phyloP scores from a whole-genome alignment of 2,329 filamentous ascomycete genomes.

The Karstenula rhodostoma region DNA sequence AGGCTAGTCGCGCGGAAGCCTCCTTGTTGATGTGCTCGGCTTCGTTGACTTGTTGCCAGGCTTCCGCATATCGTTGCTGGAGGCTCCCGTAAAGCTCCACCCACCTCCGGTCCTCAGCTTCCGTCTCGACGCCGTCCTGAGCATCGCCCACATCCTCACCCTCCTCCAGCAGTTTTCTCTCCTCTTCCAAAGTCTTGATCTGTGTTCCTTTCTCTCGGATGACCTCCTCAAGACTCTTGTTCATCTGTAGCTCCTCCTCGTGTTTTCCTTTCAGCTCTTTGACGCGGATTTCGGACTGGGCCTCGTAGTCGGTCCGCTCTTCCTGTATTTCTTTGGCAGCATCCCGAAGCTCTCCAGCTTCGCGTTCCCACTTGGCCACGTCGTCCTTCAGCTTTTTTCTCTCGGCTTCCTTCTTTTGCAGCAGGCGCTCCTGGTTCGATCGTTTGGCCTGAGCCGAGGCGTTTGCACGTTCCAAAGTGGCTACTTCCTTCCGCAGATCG shows the following conservation, averaged over 20 bases:
- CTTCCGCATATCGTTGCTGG: slow-evolving; percentile 57
- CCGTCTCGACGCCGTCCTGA: slow-evolving; percentile 50
- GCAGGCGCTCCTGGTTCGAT: slow-evolving; percentile 75
- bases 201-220: slow-evolving; percentile 74
- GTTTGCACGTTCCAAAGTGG: slow-evolving; percentile 81
- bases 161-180: slow-evolving; percentile 63
- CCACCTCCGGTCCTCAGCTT: slow-evolving; percentile 62
- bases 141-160: slow-evolving; percentile 53
- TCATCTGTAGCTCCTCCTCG: slow-evolving; percentile 53
- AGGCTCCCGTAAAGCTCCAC: slow-evolving; percentile 62
- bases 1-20: slow-evolving; percentile 53
- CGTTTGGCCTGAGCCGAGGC: slow-evolving; percentile 80
- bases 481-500: slow-evolving; percentile 81
- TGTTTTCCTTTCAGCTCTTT: slow-evolving; percentile 52
- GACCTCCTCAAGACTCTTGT: slow-evolving; percentile 74
- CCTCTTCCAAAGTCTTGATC: slow-evolving; percentile 77
- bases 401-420: slow-evolving; percentile 74
- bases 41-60: slow-evolving; percentile 44
- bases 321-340: slow-evolving; percentile 60
- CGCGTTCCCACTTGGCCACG: slow-evolving; percentile 72
- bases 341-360: slow-evolving; percentile 63
- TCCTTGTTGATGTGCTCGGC: slow-evolving; percentile 51
- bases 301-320: slow-evolving; percentile 49
- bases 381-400: slow-evolving; percentile 74
- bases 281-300: slow-evolving; percentile 50